Evolutionary conservation across 257 asterid genomes (phyloP).

Genomic region (Jasminum sambac): DNA sequence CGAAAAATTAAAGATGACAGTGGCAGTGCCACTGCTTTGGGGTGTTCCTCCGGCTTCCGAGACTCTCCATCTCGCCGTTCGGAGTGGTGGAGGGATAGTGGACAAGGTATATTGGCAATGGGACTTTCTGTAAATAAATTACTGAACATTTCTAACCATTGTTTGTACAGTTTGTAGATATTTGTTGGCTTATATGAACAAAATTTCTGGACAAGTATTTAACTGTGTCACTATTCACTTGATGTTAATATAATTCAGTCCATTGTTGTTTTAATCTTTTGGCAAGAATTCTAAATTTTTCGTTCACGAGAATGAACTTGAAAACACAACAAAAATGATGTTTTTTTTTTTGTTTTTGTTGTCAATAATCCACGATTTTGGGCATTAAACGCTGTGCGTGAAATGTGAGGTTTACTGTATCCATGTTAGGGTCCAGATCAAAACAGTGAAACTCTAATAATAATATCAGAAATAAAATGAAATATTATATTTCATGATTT

Average conservation of each 20-base stretch:
- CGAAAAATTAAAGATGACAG: constrained; percentile 90
- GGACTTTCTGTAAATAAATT: constrained; percentile 68
- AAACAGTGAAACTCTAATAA: too few relatives aligned
- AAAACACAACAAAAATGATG: too few relatives aligned
- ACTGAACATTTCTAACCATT: constrained; percentile 35
- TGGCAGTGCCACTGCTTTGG: constrained; percentile 96
- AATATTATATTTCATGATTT: too few relatives aligned
- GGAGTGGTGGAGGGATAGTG: constrained; percentile 94
- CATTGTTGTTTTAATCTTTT: constrained; percentile 18
- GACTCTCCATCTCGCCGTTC: constrained; percentile 88
- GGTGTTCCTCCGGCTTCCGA: constrained; percentile 99
- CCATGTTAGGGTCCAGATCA: too few relatives aligned
- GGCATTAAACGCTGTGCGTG: too few relatives aligned
- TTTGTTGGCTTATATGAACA: constrained; percentile 35
- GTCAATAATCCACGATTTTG: too few relatives aligned
- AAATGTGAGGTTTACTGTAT: too few relatives aligned
- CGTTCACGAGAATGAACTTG: neutral
- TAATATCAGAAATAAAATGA: too few relatives aligned
- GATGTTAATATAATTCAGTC: constrained; percentile 35
- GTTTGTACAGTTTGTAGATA: constrained; percentile 50
- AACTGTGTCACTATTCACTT: constrained; percentile 13
- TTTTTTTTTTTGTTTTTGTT: too few relatives aligned
- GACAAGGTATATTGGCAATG: constrained; percentile 97
- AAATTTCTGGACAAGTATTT: constrained; percentile 29
- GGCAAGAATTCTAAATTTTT: neutral